Base-by-base conservation (phyloP, 2,329 filamentous ascomycete species). In the Stemphylium lycopersici region DNA sequence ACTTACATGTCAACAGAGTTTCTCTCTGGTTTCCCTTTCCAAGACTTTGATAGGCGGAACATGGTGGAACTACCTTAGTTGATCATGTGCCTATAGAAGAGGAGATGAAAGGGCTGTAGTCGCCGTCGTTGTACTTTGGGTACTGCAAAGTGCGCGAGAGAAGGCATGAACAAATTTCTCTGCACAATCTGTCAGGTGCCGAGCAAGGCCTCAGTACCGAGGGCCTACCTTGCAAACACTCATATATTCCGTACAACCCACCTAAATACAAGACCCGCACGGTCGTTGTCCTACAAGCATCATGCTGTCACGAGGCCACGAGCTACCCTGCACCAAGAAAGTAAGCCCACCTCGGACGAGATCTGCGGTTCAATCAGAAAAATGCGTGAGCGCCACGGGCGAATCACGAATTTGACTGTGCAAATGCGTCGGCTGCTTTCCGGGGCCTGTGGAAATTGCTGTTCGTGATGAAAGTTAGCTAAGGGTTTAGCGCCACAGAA, bases 401-500 rank as follows among this genome's bases (percentile, higher is more conserved):
- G 52, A 45, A 24, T 34, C 38, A 49, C 48, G 31, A 31, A 33
- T 56, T 46, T 54, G 49, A 42, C 59, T 58, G 45, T 40, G 48
- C 49, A 37, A 40, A 13, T 43, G 34, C 18, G 34, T 48, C 42
- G 41, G 52, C 29, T 45, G 38, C 24, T 44, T 32, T 48, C 37
- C 45, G 51, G 49, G 41, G 44, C 44, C 26, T 40, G 53, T 58
- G 56, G 58, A 60, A 47, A 59, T 62, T 58, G 39, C 38, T 44
- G 46, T 24, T 49, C 24, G 47, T 48, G 18, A 32, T 18, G n/a
- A 33, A n/a, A 34, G 16, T 16, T 42, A 42, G 48, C 42, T 44
- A 41, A 48, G 45, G 31, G 36, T 33, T 46, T 47, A 48, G 47
- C 49, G 46, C 49, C 37, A 52, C 48, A 37, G 29, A 32, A 51